Conservation (phyloP, 306 rosid species). For the barrel medic (Medicago truncatula) region MtrunA17r5.0-ANR NC_053045.1:60503501-60504000, state of each 20-base stretch:
- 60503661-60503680: conserved; percentile 89
- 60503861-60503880: background rate
- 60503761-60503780: background rate
- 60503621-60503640: conserved; percentile 76
- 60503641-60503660: conserved; percentile 75
- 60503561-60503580: background rate
- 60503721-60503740: background rate
- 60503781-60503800: no score
- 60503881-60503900: background rate
- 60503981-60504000: conserved; percentile 73
- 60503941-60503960: background rate
- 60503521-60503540: conserved; percentile 1
- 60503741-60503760: background rate
- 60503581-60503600: background rate
- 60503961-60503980: conserved; percentile 62
- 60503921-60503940: no score
- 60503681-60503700: conserved; percentile 95
- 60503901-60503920: background rate
- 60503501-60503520: conserved; percentile 65
- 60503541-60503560: background rate
- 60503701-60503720: conserved; percentile 97
- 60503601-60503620: conserved; percentile 65
- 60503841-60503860: no score
- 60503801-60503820: no score
- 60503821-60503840: no score